Evolutionary conservation across 1,284 basidiomycete genomes (phyloP), one percentile per base, ranked within the genome.

Genomic region (Pseudozyma hubeiensis): DNA sequence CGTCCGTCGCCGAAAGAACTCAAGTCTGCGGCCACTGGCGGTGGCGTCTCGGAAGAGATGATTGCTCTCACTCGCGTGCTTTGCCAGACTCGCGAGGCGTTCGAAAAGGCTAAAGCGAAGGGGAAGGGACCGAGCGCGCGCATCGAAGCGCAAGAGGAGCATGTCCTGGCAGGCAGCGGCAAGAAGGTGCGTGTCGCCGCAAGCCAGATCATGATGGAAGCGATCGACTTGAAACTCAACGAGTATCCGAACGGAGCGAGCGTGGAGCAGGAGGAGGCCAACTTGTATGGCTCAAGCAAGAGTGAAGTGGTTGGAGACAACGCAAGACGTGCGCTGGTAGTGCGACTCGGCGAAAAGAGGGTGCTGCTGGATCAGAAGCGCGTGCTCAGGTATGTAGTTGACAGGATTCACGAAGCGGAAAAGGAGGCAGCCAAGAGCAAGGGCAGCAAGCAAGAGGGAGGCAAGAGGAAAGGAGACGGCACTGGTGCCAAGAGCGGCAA

Each of bases 121-220:
- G 88, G 90, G 35, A 93, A 91, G 79, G 87, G 92, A 3, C 95
- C 96, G 0, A 93, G 91, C 78, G 88, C 91, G 0, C 90, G 88
- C 57, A 74, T 90, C 1, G 90, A 91, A 56, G 78, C 81, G 0
- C 79, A 79, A 19, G 65, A 68, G 39, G 57, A 73, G 30, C 79
- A 77, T 37, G 19, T 24, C 16, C 10, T 59, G 11, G n/a, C 6
- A n/a, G 31, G 19, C 46, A 39, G 37, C 43, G 7, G 40, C 24
- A 65, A 61, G 47, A 33, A 33, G n/a, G 52, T 56, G 9, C 60
- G 51, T 6, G 41, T 75, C 7, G 44, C 57, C 8, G 51, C 68
- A 3, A 62, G 68, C 19, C 53, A 71, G 43, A 49, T 79, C 24
- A 56, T 75, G 53, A 47, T 71, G 45, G 59, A 60, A 16, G 75